A percentile compares a stretch with the other conserved stretches of the same genome.
Evolutionary conservation across 257 asterid genomes (phyloP).

Genomic region (Salvia rosmarinus): DNA sequence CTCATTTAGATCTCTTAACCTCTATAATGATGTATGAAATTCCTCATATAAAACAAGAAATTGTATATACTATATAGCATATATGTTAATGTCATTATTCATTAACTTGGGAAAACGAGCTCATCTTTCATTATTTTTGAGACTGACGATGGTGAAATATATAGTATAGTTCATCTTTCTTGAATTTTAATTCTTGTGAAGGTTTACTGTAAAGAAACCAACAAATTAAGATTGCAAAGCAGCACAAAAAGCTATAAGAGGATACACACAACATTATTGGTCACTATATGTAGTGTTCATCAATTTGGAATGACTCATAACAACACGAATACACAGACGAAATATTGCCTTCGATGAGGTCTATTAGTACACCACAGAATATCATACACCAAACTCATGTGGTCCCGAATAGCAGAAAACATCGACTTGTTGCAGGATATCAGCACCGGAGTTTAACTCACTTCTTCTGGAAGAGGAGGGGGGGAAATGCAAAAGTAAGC

Average conservation of each 20-base stretch:
- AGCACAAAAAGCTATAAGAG: neutral
- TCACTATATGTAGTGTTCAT: neutral
- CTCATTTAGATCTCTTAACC: neutral
- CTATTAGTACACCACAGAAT: neutral
- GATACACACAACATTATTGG: neutral
- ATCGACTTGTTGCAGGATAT: neutral
- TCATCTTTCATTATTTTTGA: too few species aligned
- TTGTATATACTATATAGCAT: too few species aligned
- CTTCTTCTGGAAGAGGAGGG: slow-evolving; percentile 12
- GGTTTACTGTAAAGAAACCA: neutral
- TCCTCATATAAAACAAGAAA: neutral
- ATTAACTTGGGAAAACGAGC: too few species aligned
- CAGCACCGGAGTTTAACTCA: slow-evolving; percentile 18
- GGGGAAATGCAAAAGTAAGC: neutral
- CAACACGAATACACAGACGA: slow-evolving; percentile 15
- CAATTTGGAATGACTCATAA: neutral
- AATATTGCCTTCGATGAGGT: neutral
- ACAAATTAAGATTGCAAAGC: neutral
- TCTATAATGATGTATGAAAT: neutral
- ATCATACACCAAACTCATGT: neutral
- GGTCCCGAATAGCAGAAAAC: neutral
- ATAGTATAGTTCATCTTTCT: neutral
- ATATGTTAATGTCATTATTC: too few species aligned
- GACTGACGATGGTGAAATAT: too few species aligned
- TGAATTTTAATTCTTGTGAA: neutral